Percentiles rank a stretch among this genome's conserved stretches.
These are phyloP conservation scores for Hyphodiscus sp. DNA, from an alignment of 2,329 filamentous ascomycete species.

Conservation along the genomic window DNA sequence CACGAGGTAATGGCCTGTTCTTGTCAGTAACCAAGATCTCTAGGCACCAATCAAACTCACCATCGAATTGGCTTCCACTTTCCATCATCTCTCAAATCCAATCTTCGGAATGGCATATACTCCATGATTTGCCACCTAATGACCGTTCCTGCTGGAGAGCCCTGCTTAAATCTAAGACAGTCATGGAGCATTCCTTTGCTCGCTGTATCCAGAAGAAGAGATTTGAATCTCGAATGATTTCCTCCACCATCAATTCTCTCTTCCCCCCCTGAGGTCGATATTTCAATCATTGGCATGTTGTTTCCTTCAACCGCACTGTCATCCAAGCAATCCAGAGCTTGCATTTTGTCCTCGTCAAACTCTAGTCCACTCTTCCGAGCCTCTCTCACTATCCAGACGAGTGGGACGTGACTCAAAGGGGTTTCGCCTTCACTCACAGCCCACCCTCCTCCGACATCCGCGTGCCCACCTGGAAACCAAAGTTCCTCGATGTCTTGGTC, in stretches of 20 bases:
- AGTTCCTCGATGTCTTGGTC: conserved; percentile 54
- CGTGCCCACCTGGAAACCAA: conserved; percentile 54
- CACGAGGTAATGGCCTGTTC: conserved; percentile 44
- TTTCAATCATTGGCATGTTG: conserved; percentile 29
- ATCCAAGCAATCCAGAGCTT: not conserved
- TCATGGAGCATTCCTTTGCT: conserved; percentile 36
- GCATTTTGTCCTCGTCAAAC: conserved; percentile 47
- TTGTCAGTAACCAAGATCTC: not conserved
- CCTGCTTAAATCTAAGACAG: conserved; percentile 39
- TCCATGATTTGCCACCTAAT: conserved; percentile 56
- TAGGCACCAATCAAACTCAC: conserved; percentile 17
- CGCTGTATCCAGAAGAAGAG: not conserved
- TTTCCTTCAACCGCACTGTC: conserved; percentile 28
- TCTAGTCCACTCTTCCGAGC: conserved; percentile 47
- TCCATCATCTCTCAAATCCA: conserved; percentile 52
- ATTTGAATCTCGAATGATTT: not conserved
- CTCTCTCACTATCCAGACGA: conserved; percentile 56
- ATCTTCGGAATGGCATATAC: conserved; percentile 53
- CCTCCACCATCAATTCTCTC: not conserved
- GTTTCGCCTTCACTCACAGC: conserved; percentile 27
- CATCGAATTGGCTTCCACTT: conserved; percentile 54
- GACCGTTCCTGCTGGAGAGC: conserved; percentile 35
- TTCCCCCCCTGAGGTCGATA: not conserved
- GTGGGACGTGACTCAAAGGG: conserved; percentile 37
- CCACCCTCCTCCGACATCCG: conserved; percentile 55